Evolutionary conservation across 768 basidiomycete genomes (phyloP), one percentile per base, ranked within the genome.

Genomic region (Fistulinella prunicolor): DNA sequence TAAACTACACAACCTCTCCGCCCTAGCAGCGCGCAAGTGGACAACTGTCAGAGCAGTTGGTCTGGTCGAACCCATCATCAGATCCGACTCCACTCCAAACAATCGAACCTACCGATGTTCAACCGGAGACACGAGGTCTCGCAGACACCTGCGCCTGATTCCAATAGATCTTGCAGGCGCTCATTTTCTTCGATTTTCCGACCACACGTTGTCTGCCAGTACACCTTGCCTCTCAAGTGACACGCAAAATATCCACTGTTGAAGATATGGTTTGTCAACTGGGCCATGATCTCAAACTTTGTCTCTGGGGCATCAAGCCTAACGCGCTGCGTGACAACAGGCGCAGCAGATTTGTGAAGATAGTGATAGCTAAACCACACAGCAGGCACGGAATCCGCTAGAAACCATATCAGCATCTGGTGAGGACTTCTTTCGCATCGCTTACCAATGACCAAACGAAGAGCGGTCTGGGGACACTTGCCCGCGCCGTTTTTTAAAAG

Each of bases 191-290:
- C 65, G 7, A 70, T 30, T 19, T 36, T 58, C 36, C 55, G 63
- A 36, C 75, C 74, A 41, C 74, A 73, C 2, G 49, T 19, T 5
- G 63, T 63, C 47, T 71, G 58, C 77, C 75, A 77, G 58, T 70
- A 66, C 26, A 77, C 75, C 19, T 67, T 52, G 28, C 68, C 55
- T 43, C 74, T 63, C 34, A 65, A 44, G 41, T 69, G 60, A n/a
- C 62, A 51, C 7, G 67, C 58, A 21, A 70, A 58, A 43, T 68
- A 79, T 2, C 71, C 70, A 29, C 66, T 64, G 20, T 40, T 51
- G 61, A 78, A 79, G 54, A 77, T 64, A 47, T 77, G 50, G 65
- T 78, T 78, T 42, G 74, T 76, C 46, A 78, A 53, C 46, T 77
- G 70, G n/a, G 74, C 73, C 19, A 77, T 50, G 21, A 64, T 60